A percentile compares a stretch with the other conserved stretches of the same genome.
Conservation (phyloP, 495 filamentous ascomycete species). For the Neurospora sp. region DNA sequence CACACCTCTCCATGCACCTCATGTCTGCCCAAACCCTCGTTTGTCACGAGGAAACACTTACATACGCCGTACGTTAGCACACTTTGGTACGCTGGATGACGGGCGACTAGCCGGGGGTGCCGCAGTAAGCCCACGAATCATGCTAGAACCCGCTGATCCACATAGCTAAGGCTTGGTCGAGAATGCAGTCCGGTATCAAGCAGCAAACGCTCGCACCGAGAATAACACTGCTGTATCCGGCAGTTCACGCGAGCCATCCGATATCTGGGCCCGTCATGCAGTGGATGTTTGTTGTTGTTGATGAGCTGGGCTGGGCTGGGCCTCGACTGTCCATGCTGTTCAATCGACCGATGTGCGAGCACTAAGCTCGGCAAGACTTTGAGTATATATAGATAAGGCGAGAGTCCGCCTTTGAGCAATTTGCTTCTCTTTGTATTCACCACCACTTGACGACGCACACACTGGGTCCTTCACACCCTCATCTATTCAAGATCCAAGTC, state of each 20-base stretch:
- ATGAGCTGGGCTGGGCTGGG: conserved; percentile 6
- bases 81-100: neutral
- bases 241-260: neutral
- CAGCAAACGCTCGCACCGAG: neutral
- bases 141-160: conserved; percentile 17
- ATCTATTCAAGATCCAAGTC: neutral
- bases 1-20: neutral
- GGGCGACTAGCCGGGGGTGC: conserved; percentile 12
- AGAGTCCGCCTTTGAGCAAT: neutral
- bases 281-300: conserved; percentile 3
- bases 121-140: conserved; percentile 18
- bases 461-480: neutral
- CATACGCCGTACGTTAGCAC: neutral
- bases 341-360: neutral
- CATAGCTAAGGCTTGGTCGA: conserved; percentile 5
- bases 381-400: neutral
- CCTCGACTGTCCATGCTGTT: neutral
- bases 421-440: neutral
- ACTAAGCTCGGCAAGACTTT: neutral
- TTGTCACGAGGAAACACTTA: conserved; percentile 7
- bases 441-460: neutral
- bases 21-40: neutral
- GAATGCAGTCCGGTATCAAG: conserved; percentile 2
- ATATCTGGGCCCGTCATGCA: conserved; percentile 1
- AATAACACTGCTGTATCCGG: neutral